phyloP scores from a whole-genome alignment of 768 basidiomycete species.

The Russula griseocarnosa region DNA sequence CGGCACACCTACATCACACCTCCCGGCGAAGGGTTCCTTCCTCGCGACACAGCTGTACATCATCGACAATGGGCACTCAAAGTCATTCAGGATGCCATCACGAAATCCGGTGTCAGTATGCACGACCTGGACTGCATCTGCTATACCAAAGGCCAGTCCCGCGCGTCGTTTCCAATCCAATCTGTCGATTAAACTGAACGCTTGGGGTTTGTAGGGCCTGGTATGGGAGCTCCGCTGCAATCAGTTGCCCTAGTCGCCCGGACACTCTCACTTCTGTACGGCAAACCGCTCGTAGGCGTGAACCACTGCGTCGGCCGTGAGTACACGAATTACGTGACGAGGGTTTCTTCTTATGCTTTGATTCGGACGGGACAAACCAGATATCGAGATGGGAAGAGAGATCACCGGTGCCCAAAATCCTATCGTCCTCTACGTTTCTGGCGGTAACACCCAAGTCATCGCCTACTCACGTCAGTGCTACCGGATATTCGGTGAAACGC shows the following conservation, averaged over 20 bases:
- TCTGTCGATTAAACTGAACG: not conserved
- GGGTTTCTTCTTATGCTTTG: not conserved
- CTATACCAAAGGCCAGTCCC: conserved; percentile 83
- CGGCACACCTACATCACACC: conserved; percentile 99
- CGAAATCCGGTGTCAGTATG: conserved; percentile 62
- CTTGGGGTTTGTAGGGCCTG: conserved; percentile 71
- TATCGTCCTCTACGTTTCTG: conserved; percentile 95
- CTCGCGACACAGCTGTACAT: conserved; percentile 91
- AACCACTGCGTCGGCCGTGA: conserved; percentile 98
- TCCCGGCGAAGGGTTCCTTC: conserved; percentile 95
- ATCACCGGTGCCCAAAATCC: conserved; percentile 95
- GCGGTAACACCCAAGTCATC: conserved; percentile 98
- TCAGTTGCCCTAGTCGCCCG: conserved; percentile 93
- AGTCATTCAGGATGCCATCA: conserved; percentile 74
- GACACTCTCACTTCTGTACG: conserved; percentile 79
- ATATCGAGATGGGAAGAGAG: conserved; percentile 97
- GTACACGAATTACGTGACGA: conserved; percentile 31
- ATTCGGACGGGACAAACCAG: conserved; percentile 41
- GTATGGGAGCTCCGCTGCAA: conserved; percentile 96
- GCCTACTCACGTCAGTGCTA: conserved; percentile 97
- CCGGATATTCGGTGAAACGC: conserved; percentile 96
- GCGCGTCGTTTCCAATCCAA: not conserved
- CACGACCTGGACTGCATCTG: conserved; percentile 91
- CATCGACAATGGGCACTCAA: conserved; percentile 89
- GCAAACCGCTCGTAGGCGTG: conserved; percentile 93